Percentiles rank a stretch among this genome's conserved stretches.
Conservation (phyloP, 2,329 filamentous ascomycete species). For the Alternaria sp. region DNA sequence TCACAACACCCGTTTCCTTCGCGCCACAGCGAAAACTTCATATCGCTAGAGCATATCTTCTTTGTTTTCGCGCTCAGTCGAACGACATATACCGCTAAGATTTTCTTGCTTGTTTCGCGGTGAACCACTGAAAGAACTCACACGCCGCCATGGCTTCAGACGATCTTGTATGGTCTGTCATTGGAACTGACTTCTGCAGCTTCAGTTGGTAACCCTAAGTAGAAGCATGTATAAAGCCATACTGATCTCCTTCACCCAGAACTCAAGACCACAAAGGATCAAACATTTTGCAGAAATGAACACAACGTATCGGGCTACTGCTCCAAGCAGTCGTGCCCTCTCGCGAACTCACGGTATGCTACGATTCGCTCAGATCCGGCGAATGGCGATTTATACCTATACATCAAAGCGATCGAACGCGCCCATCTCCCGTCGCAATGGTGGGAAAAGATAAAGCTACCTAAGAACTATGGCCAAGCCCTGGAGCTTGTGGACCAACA, state of each 20-base stretch:
- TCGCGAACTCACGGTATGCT: constrained; percentile 91
- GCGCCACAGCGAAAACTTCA: constrained; percentile 1
- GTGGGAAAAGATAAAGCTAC: constrained; percentile 93
- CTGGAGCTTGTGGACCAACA: constrained; percentile 73
- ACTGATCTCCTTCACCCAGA: constrained; percentile 49
- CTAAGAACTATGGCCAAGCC: constrained; percentile 88
- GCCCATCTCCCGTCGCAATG: constrained; percentile 83
- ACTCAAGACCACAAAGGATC: constrained; percentile 70
- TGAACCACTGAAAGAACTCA: background rate
- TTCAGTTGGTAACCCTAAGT: constrained; percentile 63
- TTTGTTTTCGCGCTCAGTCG: background rate
- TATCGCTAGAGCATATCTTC: background rate
- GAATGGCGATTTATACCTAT: constrained; percentile 87
- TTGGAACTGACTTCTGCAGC: constrained; percentile 93
- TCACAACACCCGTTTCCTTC: constrained; percentile 10
- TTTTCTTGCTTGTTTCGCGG: background rate
- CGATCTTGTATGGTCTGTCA: constrained; percentile 91
- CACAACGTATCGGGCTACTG: constrained; percentile 62
- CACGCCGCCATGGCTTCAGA: constrained; percentile 60
- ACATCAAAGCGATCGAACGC: constrained; percentile 83
- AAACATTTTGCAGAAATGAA: constrained; percentile 94
- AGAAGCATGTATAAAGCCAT: background rate
- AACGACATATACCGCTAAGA: background rate
- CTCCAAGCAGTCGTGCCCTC: constrained; percentile 74
- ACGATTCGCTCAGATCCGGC: constrained; percentile 84